Evolutionary conservation across 176 grass and related monocot genomes (phyloP).

Genomic region (Ananas comosus): DNA sequence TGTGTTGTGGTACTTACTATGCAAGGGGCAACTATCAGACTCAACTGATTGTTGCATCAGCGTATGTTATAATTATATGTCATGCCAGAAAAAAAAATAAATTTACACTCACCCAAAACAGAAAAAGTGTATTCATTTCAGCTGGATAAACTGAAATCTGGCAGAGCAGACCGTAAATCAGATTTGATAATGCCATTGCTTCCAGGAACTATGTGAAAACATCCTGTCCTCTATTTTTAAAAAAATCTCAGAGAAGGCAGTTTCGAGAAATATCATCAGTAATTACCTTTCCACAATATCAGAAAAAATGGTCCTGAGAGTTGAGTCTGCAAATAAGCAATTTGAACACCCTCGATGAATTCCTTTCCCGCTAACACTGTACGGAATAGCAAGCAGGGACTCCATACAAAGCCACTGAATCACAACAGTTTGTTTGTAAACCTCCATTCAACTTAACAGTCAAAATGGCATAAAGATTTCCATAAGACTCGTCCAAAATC

Average conservation of each 20-base stretch:
- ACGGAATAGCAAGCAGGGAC: conserved; percentile 51
- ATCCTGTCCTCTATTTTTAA: neutral
- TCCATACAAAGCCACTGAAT: conserved; percentile 88
- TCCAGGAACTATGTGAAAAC: neutral
- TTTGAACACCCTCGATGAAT: conserved; percentile 15
- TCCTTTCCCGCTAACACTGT: conserved; percentile 25
- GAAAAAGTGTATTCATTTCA: too few species aligned
- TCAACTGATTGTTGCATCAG: too few species aligned
- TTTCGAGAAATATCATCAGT: neutral
- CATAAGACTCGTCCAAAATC: neutral
- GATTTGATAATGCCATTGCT: neutral
- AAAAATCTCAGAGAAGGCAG: neutral
- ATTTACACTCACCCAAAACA: too few species aligned
- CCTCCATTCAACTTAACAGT: conserved; percentile 5
- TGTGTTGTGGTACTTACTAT: too few species aligned
- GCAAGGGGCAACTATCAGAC: too few species aligned
- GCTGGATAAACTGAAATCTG: too few species aligned
- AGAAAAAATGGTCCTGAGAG: conserved; percentile 51
- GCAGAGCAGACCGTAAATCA: too few species aligned
- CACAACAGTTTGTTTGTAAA: conserved; percentile 24
- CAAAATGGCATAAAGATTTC: neutral
- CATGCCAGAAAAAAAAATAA: too few species aligned
- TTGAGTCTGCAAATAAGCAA: conserved; percentile 53
- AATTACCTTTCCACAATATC: conserved; percentile 81
- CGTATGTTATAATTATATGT: too few species aligned